These are phyloP conservation scores for Termitomyces sp. DNA, from an alignment of 768 basidiomycete genomes.

Conservation along the genomic window DNA sequence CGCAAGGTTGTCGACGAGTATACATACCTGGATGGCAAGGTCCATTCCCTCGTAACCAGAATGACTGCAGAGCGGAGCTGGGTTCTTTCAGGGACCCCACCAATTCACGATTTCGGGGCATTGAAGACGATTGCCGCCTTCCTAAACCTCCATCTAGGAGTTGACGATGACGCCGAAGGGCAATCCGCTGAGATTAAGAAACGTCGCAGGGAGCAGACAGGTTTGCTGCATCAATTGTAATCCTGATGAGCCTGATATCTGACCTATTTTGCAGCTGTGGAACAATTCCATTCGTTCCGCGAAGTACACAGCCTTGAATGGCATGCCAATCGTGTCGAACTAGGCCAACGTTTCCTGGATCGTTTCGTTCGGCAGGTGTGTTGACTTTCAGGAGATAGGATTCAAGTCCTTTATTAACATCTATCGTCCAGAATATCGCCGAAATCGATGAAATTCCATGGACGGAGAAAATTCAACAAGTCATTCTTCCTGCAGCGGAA, in stretches of 20 bases:
- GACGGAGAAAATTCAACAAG: constrained; percentile 56
- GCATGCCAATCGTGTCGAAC: constrained; percentile 82
- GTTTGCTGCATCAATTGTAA: constrained; percentile 32
- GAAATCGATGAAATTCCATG: constrained; percentile 96
- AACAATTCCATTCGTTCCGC: constrained; percentile 95
- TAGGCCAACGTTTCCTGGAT: constrained; percentile 82
- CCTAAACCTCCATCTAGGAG: constrained; percentile 86
- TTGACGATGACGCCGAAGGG: constrained; percentile 86
- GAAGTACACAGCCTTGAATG: constrained; percentile 91
- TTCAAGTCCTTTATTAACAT: constrained; percentile 9
- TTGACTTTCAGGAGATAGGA: neutral
- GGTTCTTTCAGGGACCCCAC: constrained; percentile 97
- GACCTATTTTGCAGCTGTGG: constrained; percentile 55
- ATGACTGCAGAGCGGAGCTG: constrained; percentile 80
- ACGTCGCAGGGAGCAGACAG: constrained; percentile 80
- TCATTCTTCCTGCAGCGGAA: constrained; percentile 87
- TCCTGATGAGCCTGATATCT: constrained; percentile 16
- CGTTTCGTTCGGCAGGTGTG: constrained; percentile 81
- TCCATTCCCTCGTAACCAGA: constrained; percentile 74
- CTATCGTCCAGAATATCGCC: constrained; percentile 70
- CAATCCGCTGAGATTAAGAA: constrained; percentile 75
- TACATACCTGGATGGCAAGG: constrained; percentile 83
- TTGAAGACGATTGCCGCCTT: constrained; percentile 90
- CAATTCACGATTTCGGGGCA: constrained; percentile 86
- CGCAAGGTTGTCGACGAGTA: constrained; percentile 93